Conservation (phyloP, 2,329 filamentous ascomycete species). For the Chrysoporthe puriensis region DNA sequence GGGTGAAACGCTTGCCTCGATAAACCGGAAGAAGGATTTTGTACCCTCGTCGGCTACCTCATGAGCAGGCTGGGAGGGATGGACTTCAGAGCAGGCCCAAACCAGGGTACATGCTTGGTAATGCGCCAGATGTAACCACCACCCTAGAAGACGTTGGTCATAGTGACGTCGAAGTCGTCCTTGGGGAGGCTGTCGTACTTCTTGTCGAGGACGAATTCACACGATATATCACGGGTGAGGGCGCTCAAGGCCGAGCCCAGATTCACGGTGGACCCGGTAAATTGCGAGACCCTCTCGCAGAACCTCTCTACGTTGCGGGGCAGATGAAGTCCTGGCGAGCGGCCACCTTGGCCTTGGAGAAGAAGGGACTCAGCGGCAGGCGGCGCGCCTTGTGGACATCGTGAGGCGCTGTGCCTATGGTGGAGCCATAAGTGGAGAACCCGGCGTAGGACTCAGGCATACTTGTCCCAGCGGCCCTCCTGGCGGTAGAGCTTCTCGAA, state of each 20-base stretch:
- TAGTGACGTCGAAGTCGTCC: constrained; percentile 24
- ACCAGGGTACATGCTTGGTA: constrained; percentile 31
- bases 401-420: too few relatives aligned
- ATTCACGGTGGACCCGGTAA: constrained; percentile 14
- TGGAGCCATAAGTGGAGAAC: constrained; percentile 1
- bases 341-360: constrained; percentile 6
- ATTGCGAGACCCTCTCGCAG: constrained; percentile 5
- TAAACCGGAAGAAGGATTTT: constrained; percentile 18
- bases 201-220: constrained; percentile 27
- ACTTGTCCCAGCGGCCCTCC: constrained; percentile 25
- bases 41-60: constrained; percentile 17
- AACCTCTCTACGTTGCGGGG: constrained; percentile 14
- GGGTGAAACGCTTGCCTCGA: background rate
- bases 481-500: constrained; percentile 27
- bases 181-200: constrained; percentile 24
- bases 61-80: constrained; percentile 22
- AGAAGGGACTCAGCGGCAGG: background rate
- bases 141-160: constrained; percentile 15
- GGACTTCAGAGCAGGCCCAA: constrained; percentile 20
- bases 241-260: constrained; percentile 28
- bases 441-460: constrained; percentile 11
- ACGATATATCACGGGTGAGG: constrained; percentile 21
- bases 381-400: too few relatives aligned
- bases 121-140: constrained; percentile 28
- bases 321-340: constrained; percentile 8